These are phyloP conservation scores for Spinacia oleracea DNA, from an alignment of 179 eudicot species.

Conservation along the genomic window DNA sequence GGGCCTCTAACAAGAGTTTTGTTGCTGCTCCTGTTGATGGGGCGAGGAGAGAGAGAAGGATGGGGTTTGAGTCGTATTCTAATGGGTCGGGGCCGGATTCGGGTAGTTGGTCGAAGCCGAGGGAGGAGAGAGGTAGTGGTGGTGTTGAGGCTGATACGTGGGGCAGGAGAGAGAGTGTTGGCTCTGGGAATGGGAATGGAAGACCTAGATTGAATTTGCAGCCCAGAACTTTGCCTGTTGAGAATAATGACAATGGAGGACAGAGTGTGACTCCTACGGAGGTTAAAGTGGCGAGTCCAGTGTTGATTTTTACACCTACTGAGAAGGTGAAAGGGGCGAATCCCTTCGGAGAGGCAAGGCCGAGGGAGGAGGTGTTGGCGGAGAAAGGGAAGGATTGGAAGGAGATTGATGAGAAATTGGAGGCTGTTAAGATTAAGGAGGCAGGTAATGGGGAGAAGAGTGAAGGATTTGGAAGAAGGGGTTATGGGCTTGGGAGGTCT, in stretches of 20 bases:
- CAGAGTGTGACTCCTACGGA: constrained; percentile 27
- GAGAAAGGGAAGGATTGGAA: constrained; percentile 92
- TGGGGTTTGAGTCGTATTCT: constrained; percentile 51
- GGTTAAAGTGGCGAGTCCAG: neutral
- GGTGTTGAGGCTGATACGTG: constrained; percentile 45
- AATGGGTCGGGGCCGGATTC: constrained; percentile 62
- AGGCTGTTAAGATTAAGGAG: constrained; percentile 54
- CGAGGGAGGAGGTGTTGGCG: constrained; percentile 87
- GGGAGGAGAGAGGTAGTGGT: constrained; percentile 40
- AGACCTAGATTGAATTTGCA: constrained; percentile 90
- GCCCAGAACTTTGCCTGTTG: constrained; percentile 64
- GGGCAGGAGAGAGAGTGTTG: constrained; percentile 56
- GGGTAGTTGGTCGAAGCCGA: constrained; percentile 63
- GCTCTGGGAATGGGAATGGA: constrained; percentile 55
- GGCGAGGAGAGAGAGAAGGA: constrained; percentile 56
- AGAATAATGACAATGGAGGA: constrained; percentile 17
- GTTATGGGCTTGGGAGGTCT: constrained; percentile 52
- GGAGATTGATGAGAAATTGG: constrained; percentile 84
- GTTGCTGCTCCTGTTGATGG: constrained; percentile 39
- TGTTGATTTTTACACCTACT: neutral
- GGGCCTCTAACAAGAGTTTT: constrained; percentile 71
- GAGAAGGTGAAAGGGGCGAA: constrained; percentile 55
- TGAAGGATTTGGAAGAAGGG: constrained; percentile 42
- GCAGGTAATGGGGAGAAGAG: constrained; percentile 11
- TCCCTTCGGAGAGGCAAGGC: constrained; percentile 85